Percentiles rank a stretch among this genome's conserved stretches.
phyloP scores from a whole-genome alignment of 1,284 basidiomycete species.

The Thecaphora thlaspeos region DNA sequence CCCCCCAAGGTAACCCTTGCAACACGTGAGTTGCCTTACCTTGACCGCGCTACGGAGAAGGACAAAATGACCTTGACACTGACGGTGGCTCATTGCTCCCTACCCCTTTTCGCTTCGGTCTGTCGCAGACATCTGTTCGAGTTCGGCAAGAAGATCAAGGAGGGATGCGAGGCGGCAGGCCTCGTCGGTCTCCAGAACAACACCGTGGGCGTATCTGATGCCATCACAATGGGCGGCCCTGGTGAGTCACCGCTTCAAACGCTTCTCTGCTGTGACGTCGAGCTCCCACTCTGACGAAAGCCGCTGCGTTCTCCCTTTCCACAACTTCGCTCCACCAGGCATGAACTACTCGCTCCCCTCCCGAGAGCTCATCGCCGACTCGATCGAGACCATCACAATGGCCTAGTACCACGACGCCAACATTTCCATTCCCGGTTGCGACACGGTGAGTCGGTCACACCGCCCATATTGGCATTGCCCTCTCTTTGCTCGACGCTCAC shows the following conservation, averaged over 20 bases:
- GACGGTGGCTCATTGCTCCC: too few species aligned
- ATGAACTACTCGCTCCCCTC: constrained; percentile 86
- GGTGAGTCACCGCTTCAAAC: constrained; percentile 1
- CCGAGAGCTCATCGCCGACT: constrained; percentile 86
- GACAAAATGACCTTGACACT: background rate
- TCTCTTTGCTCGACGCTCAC: too few species aligned
- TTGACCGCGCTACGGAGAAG: background rate
- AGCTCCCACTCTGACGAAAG: too few species aligned
- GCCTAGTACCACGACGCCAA: constrained; percentile 98
- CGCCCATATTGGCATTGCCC: too few species aligned
- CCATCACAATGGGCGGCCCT: constrained; percentile 90
- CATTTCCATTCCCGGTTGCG: constrained; percentile 92
- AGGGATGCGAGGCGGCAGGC: constrained; percentile 71
- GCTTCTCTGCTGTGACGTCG: too few species aligned
- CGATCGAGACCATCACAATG: constrained; percentile 86
- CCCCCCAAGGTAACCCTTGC: constrained; percentile 44
- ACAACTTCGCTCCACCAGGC: too few species aligned
- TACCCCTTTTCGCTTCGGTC: too few species aligned
- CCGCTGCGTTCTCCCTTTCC: too few species aligned
- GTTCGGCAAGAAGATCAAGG: constrained; percentile 82
- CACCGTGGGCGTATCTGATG: constrained; percentile 93
- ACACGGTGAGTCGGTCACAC: constrained; percentile 72
- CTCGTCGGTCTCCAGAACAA: constrained; percentile 96
- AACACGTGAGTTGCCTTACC: constrained; percentile 12
- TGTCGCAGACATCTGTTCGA: constrained; percentile 72